These are phyloP conservation scores for Nepenthes mirabilis DNA, from an alignment of 148 eudicot genomes.

Conservation along the genomic window DNA sequence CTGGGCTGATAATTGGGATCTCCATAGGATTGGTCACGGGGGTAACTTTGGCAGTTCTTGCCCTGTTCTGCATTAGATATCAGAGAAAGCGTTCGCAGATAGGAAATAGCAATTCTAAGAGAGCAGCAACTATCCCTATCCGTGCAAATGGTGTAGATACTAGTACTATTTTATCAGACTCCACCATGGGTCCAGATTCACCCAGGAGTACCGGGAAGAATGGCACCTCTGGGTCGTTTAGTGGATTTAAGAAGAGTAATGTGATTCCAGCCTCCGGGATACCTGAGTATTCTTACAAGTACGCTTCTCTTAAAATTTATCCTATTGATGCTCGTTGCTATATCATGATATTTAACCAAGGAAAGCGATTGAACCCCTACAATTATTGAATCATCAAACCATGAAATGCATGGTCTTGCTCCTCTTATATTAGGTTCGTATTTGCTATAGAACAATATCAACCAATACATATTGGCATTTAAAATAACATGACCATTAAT, in stretches of 20 bases:
- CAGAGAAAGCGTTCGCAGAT: constrained; percentile 15
- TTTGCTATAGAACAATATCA: too few species aligned
- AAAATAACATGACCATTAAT: too few species aligned
- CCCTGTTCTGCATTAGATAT: neutral
- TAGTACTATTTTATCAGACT: constrained; percentile 63
- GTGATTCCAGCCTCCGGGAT: constrained; percentile 79
- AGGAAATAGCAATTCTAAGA: constrained; percentile 66
- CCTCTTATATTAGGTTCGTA: too few species aligned
- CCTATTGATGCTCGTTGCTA: neutral
- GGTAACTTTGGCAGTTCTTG: neutral
- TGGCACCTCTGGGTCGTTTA: constrained; percentile 52
- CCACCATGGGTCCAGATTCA: constrained; percentile 74
- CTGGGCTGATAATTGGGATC: neutral
- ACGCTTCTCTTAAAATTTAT: constrained; percentile 8
- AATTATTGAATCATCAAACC: too few species aligned
- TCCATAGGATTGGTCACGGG: neutral
- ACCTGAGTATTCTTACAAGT: constrained; percentile 80
- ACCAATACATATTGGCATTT: too few species aligned
- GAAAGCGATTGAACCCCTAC: too few species aligned
- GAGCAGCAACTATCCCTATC: constrained; percentile 53
- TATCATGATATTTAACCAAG: neutral
- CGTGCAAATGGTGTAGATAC: constrained; percentile 75
- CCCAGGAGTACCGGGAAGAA: constrained; percentile 32
- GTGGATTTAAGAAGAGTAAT: constrained; percentile 55
- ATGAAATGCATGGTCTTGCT: too few species aligned